These are phyloP conservation scores for Xylaria flabelliformis DNA, from an alignment of 495 filamentous ascomycete genomes.

Conservation along the genomic window DNA sequence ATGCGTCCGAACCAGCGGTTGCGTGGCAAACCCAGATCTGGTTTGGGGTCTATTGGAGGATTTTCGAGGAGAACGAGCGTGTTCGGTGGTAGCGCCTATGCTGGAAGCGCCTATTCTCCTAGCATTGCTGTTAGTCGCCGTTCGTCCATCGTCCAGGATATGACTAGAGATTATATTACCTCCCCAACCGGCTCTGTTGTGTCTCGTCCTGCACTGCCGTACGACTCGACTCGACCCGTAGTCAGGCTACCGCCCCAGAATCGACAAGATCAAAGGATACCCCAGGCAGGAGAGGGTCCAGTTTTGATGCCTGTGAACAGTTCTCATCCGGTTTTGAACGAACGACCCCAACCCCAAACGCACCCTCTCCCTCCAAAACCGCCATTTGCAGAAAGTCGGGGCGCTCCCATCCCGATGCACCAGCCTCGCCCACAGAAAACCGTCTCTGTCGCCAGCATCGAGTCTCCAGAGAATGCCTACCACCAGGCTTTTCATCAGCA, in stretches of 20 bases:
- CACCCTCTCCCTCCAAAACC: conserved; percentile 73
- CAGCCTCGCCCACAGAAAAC: conserved; percentile 95
- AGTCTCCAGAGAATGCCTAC: conserved; percentile 81
- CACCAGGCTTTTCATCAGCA: conserved; percentile 94
- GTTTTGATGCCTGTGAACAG: conserved; percentile 25
- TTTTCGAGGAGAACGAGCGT: conserved; percentile 74
- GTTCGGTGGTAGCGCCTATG: conserved; percentile 77
- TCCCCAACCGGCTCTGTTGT: conserved; percentile 81
- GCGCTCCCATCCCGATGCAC: conserved; percentile 83
- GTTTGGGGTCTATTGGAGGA: conserved; percentile 68
- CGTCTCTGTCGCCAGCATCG: conserved; percentile 93
- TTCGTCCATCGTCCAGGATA: conserved; percentile 81
- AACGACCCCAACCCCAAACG: conserved; percentile 60
- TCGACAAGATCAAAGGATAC: conserved; percentile 43
- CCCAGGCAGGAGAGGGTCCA: conserved; percentile 36
- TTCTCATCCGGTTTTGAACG: conserved; percentile 51
- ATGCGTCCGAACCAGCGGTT: conserved; percentile 88
- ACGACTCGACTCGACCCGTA: conserved; percentile 73
- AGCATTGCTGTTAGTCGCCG: conserved; percentile 90
- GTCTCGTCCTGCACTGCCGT: conserved; percentile 66
- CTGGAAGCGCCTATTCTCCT: conserved; percentile 83
- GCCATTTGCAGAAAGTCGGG: conserved; percentile 77
- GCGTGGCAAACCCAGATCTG: conserved; percentile 73
- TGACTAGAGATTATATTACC: conserved; percentile 73
- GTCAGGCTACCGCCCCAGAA: conserved; percentile 82